phyloP scores from a whole-genome alignment of 2,329 filamentous ascomycete genomes.

The Lachnellula hyalina region DNA sequence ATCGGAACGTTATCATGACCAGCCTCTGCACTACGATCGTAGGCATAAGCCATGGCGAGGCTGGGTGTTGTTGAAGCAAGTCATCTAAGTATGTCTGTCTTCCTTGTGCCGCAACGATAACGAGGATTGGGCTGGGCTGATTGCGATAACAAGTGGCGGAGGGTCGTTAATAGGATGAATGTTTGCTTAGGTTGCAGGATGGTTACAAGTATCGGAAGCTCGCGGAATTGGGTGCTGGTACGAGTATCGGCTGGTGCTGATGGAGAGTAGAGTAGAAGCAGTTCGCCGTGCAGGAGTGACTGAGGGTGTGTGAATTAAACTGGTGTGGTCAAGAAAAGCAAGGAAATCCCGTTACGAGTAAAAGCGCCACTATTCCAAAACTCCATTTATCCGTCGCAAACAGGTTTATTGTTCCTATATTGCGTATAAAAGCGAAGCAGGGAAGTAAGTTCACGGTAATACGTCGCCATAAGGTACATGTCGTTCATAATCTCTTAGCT shows the following conservation, averaged over 20 bases:
- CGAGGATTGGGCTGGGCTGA: background rate
- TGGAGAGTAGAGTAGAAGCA: background rate
- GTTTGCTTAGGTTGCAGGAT: background rate
- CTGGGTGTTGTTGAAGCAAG: constrained; percentile 15
- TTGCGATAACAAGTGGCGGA: background rate
- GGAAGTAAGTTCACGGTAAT: background rate
- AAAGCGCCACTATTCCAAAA: background rate
- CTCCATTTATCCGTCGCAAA: background rate
- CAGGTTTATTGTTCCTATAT: background rate
- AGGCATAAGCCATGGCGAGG: constrained; percentile 26
- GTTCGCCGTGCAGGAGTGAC: background rate
- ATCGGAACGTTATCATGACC: constrained; percentile 16
- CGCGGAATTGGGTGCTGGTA: background rate
- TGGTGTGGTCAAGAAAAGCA: background rate
- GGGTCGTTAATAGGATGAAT: background rate
- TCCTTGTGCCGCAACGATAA: background rate
- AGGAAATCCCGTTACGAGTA: background rate
- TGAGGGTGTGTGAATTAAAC: background rate
- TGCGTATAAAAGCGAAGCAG: background rate
- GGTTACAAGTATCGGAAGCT: background rate
- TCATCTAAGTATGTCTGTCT: constrained; percentile 8
- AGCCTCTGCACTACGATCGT: constrained; percentile 20
- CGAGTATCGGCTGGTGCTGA: background rate
- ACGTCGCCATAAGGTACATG: background rate
- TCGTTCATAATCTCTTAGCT: background rate